Evolutionary conservation across 2,329 filamentous ascomycete genomes (phyloP).

Genomic region (Calcarisporium arbuscula): DNA sequence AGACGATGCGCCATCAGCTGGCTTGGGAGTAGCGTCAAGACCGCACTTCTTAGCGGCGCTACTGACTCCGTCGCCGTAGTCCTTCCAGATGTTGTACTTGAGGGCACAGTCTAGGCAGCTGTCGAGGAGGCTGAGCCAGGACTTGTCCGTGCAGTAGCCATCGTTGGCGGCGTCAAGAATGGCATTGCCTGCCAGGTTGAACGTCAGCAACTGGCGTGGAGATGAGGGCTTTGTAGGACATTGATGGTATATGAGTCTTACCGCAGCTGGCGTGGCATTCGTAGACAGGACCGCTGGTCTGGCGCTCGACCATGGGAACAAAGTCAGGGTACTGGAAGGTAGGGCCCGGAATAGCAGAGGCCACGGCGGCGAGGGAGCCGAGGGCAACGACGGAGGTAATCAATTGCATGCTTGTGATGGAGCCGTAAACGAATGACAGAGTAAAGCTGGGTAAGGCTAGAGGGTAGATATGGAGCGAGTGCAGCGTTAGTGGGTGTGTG

Average conservation of each 20-base stretch:
- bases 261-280: constrained; percentile 46
- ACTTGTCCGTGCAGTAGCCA: constrained; percentile 25
- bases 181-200: constrained; percentile 19
- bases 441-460: neutral
- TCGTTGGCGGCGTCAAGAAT: constrained; percentile 18
- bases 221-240: neutral
- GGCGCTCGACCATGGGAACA: constrained; percentile 34
- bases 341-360: constrained; percentile 12
- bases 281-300: constrained; percentile 31
- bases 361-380: constrained; percentile 21
- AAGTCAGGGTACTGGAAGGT: constrained; percentile 21
- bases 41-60: constrained; percentile 30
- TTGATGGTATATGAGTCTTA: too few species aligned
- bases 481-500: too few species aligned
- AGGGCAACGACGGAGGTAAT: constrained; percentile 18
- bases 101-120: constrained; percentile 39
- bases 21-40: constrained; percentile 14
- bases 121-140: constrained; percentile 35
- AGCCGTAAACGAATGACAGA: constrained; percentile 9
- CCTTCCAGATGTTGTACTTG: constrained; percentile 35
- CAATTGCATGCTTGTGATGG: constrained; percentile 21
- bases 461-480: too few species aligned
- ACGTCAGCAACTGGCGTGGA: neutral
- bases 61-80: constrained; percentile 32
- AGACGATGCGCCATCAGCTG: constrained; percentile 8